Percentiles rank a stretch among this genome's conserved stretches.
phyloP scores from a whole-genome alignment of 1,284 basidiomycete genomes.

The Crocinoboletus sp. region DNA sequence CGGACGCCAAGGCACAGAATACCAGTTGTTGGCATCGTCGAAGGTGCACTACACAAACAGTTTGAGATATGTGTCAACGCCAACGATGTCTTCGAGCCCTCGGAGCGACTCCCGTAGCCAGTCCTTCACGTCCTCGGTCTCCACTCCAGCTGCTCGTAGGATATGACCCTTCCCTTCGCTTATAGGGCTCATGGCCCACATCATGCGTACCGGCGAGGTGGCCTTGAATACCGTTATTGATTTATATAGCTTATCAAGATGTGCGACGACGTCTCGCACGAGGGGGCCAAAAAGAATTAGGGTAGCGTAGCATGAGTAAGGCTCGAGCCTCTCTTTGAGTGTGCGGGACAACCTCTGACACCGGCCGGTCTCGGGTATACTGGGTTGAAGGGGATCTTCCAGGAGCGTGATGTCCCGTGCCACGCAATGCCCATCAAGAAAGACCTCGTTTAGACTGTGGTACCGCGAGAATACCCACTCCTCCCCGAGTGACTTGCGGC shows the following conservation, averaged over 20 bases:
- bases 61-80: conserved; percentile 59
- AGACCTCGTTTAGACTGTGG: conserved; percentile 83
- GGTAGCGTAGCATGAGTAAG: conserved; percentile 85
- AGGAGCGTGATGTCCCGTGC: conserved; percentile 77
- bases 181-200: conserved; percentile 76
- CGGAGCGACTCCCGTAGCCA: conserved; percentile 60
- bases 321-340: conserved; percentile 59
- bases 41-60: conserved; percentile 45
- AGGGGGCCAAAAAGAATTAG: conserved; percentile 70
- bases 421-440: conserved; percentile 56
- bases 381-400: conserved; percentile 39
- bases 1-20: no score
- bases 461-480: conserved; percentile 89
- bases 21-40: no score
- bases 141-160: conserved; percentile 67
- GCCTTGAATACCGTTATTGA: conserved; percentile 59
- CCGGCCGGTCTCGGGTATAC: conserved; percentile 17
- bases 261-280: conserved; percentile 40
- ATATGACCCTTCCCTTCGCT: conserved; percentile 45
- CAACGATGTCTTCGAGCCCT: conserved; percentile 51
- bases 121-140: conserved; percentile 64
- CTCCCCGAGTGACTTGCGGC: conserved; percentile 75
- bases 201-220: conserved; percentile 46
- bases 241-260: conserved; percentile 48
- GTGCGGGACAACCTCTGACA: conserved; percentile 34